These are phyloP conservation scores for Pestalotiopsis sp. DNA, from an alignment of 2,329 filamentous ascomycete species.

Conservation along the genomic window DNA sequence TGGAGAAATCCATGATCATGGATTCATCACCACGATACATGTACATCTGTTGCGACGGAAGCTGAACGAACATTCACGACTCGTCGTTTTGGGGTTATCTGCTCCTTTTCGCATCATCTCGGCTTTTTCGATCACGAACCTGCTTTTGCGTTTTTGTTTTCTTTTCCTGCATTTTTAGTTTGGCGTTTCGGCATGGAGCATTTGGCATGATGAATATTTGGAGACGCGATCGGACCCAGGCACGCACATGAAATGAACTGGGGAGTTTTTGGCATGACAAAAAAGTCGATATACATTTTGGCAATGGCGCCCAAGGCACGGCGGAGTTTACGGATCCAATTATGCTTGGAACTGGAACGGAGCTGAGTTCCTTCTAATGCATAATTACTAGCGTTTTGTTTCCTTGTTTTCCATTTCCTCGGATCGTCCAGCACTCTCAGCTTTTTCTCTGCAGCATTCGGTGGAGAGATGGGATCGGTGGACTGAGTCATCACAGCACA, in stretches of 20 bases:
- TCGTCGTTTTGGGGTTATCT: not conserved
- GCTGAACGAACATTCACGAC: conserved; percentile 1
- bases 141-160: not conserved
- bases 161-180: not conserved
- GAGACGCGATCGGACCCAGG: not conserved
- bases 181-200: conserved; percentile 11
- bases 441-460: not conserved
- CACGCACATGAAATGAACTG: conserved; percentile 10
- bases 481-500: not conserved
- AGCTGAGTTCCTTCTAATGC: conserved; percentile 11
- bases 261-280: not conserved
- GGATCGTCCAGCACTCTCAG: not conserved
- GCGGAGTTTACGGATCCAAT: conserved; percentile 6
- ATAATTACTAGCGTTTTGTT: conserved; percentile 8
- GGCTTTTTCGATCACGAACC: not conserved
- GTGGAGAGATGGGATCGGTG: not conserved
- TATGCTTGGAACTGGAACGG: conserved; percentile 9
- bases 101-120: not conserved
- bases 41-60: not conserved
- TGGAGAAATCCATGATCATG: not conserved
- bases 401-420: conserved; percentile 2
- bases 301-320: not conserved
- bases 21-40: not conserved
- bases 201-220: not conserved
- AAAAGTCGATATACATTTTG: conserved; percentile 1